Base-by-base conservation (phyloP, 805 yeast genomes). In the Starmera quercuum region DNA sequence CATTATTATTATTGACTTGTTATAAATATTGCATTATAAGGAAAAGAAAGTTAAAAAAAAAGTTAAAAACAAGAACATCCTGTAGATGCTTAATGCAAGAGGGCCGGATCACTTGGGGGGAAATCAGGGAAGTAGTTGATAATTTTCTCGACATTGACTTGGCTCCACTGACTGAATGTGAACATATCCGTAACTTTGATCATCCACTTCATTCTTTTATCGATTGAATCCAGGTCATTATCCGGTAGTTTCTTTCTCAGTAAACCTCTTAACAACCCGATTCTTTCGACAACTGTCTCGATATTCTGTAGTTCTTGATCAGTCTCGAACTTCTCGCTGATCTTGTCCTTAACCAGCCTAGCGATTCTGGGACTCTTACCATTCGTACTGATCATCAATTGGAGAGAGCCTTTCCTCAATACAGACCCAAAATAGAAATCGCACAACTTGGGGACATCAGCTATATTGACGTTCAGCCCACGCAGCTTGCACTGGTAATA, bases 391-490 rank as follows among this genome's bases (percentile, higher is more conserved):
- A 84, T 80, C 88, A 84, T 78, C 25, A 84, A 68, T 51, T 83
- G 92, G 32, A 84, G 59, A 12, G 77, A 73, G 12, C 88, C 92
- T 42, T 72, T 73, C 47, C 83, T 68, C 53, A 73, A 76, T 61
- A 80, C 76, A 17, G 88, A 73, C 2, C 95, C 95, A 54, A 84
- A 84, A 59, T 83, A 84, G 56, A 83, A 84, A 55, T 84, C 95
- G 60, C 95, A 84, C 39, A 75, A 61, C n/a, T 72, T 70, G 3
- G 95, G 94, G 40, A 81, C 81, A 53, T 84, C 95, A 2, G 95
- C 95, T 26, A 83, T 78, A 49, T 84, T 84, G 17, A 82, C 85
- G 18, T 75, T 73, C 53, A 85, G 43, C 37, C 75, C 58, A 29
- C 63, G 45, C 32, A 54, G 45, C 42, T 67, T 60, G 39, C 66